phyloP scores from a whole-genome alignment of 1,284 basidiomycete genomes.

The Ustilago sp. region DNA sequence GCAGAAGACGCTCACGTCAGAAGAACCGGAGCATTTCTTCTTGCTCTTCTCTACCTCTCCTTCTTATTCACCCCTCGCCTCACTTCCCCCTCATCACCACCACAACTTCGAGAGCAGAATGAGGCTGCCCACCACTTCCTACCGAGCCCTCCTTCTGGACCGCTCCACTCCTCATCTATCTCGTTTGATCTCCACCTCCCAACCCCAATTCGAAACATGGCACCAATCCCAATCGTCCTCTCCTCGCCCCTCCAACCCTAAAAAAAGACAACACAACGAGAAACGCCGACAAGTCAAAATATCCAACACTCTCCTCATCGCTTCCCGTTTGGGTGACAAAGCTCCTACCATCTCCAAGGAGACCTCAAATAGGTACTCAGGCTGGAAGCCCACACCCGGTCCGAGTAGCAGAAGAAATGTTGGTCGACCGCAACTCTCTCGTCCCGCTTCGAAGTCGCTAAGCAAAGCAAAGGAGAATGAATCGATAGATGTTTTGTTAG shows the following conservation, averaged over 20 bases:
- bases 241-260: background rate
- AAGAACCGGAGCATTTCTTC: conserved; percentile 17
- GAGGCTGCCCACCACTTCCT: conserved; percentile 6
- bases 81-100: background rate
- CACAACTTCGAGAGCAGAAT: conserved; percentile 8
- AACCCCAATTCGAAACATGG: background rate
- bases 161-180: background rate
- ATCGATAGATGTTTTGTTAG: conserved; percentile 24
- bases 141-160: conserved; percentile 14
- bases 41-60: background rate
- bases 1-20: background rate
- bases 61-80: background rate
- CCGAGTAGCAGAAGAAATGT: conserved; percentile 34
- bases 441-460: conserved; percentile 19
- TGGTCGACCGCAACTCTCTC: conserved; percentile 29
- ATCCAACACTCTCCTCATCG: conserved; percentile 33
- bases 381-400: conserved; percentile 42
- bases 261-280: conserved; percentile 10
- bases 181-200: conserved; percentile 9
- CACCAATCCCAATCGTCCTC: background rate
- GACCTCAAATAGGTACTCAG: conserved; percentile 27
- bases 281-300: conserved; percentile 5
- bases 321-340: conserved; percentile 23
- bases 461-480: conserved; percentile 1
- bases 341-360: conserved; percentile 20